Percentiles rank a stretch among this genome's conserved stretches.
Conservation (phyloP, 1,139 yeast species). For the Hyphopichia wangnamkhiaoensis region DNA sequence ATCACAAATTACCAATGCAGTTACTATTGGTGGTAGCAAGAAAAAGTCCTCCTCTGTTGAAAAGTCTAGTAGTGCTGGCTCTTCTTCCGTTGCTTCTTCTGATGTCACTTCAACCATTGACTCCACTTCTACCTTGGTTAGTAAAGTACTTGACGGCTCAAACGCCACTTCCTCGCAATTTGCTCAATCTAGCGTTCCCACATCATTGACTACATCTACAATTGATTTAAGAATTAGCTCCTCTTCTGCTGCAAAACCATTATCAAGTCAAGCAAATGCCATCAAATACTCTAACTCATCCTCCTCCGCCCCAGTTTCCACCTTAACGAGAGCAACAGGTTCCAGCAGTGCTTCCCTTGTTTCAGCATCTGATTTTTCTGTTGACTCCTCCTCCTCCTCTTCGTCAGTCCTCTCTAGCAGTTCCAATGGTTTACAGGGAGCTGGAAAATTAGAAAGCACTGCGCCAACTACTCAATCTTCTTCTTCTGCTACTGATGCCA, state of each 20-base stretch:
- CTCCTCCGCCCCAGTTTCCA: background rate
- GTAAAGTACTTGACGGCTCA: no score
- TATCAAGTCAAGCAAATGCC: background rate
- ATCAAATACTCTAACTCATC: background rate
- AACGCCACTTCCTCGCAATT: background rate
- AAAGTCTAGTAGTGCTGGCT: background rate
- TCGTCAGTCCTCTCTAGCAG: background rate
- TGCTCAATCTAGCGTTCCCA: background rate
- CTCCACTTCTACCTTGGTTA: slow-evolving; percentile 5
- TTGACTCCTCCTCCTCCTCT: background rate
- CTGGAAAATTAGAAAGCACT: no score
- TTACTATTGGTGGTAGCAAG: slow-evolving; percentile 7
- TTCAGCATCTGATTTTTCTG: background rate
- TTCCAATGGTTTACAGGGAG: no score
- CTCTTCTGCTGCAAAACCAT: slow-evolving; percentile 2
- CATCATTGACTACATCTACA: slow-evolving; percentile 10
- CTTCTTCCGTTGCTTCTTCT: background rate
- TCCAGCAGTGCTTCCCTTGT: no score
- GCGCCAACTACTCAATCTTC: no score
- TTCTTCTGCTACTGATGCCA: slow-evolving; percentile 7
- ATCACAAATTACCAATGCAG: slow-evolving; percentile 9
- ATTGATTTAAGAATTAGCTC: slow-evolving; percentile 20
- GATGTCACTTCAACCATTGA: slow-evolving; percentile 2
- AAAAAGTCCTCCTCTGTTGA: background rate
- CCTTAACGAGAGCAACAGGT: background rate